Evolutionary conservation across 805 yeast species (phyloP).

Genomic region (Nakazawaea holstii): DNA sequence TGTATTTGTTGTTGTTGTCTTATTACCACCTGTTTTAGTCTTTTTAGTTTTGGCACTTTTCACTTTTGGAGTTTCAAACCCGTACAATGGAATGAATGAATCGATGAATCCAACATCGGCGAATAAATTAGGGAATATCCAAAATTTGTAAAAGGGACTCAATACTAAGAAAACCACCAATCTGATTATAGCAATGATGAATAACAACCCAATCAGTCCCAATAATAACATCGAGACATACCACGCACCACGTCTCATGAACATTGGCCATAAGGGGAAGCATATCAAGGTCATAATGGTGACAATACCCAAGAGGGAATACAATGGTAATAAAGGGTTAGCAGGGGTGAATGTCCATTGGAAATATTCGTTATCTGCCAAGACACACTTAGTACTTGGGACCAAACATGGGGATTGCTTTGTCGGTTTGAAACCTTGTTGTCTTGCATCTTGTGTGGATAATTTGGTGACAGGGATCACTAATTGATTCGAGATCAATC

Average conservation of each 20-base stretch:
- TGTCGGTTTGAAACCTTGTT: constrained; percentile 57
- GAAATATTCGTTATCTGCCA: constrained; percentile 65
- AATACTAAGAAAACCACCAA: constrained; percentile 61
- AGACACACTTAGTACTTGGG: constrained; percentile 49
- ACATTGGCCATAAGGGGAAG: constrained; percentile 94
- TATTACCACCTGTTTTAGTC: background rate
- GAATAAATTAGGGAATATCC: constrained; percentile 94
- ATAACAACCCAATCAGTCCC: constrained; percentile 69
- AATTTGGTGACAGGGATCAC: constrained; percentile 74
- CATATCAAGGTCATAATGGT: constrained; percentile 59
- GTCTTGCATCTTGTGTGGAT: constrained; percentile 60
- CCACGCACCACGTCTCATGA: constrained; percentile 89
- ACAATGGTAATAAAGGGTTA: constrained; percentile 55
- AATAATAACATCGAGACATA: constrained; percentile 75
- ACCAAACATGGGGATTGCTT: constrained; percentile 58
- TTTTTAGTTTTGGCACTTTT: too few species aligned
- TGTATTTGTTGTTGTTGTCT: background rate
- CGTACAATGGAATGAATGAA: constrained; percentile 86
- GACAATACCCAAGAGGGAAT: constrained; percentile 61
- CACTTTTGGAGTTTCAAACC: constrained; percentile 49
- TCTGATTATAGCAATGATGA: constrained; percentile 74
- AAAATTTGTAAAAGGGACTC: constrained; percentile 63
- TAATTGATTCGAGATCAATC: constrained; percentile 66
- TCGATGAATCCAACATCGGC: constrained; percentile 94
- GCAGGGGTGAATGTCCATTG: constrained; percentile 80